Percentiles rank a stretch among this genome's conserved stretches.
Evolutionary conservation across 106 monocot genomes (phyloP).

Genomic region (Dioscorea alata): DNA sequence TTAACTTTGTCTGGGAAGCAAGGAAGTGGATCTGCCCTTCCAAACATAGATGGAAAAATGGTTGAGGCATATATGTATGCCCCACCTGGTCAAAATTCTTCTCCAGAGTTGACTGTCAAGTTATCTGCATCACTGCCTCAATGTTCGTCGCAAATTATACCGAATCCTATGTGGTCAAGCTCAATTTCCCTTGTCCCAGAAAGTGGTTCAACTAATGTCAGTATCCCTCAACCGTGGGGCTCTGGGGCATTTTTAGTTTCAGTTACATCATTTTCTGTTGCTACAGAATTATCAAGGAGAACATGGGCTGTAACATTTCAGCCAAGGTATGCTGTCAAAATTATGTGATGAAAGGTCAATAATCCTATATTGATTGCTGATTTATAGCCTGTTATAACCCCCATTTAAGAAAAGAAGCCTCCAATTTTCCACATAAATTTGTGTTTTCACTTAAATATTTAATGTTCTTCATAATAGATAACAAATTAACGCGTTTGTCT

Average conservation of each 20-base stretch:
- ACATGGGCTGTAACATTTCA: constrained; percentile 75
- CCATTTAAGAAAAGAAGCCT: too few relatives aligned
- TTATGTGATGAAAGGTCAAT: background rate
- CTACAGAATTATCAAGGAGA: constrained; percentile 54
- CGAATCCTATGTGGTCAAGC: constrained; percentile 57
- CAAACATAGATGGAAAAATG: constrained; percentile 23
- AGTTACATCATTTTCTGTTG: constrained; percentile 50
- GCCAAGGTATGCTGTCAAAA: constrained; percentile 59
- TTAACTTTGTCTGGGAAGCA: constrained; percentile 13
- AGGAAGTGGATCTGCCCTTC: constrained; percentile 7
- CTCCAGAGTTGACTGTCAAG: constrained; percentile 58
- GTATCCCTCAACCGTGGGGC: constrained; percentile 47
- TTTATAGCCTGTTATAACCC: too few relatives aligned
- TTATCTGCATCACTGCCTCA: constrained; percentile 41
- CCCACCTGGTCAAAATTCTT: constrained; percentile 37
- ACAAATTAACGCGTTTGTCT: too few relatives aligned
- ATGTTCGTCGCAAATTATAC: constrained; percentile 12
- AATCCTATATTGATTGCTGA: too few relatives aligned
- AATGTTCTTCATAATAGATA: too few relatives aligned
- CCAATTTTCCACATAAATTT: too few relatives aligned
- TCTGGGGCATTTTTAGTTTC: constrained; percentile 75
- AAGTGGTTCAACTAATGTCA: constrained; percentile 75
- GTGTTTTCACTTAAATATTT: too few relatives aligned
- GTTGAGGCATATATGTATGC: constrained; percentile 71
- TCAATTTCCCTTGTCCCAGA: constrained; percentile 73